Conservation (phyloP, 805 yeast species). For the Candida dajiaensis region DNA sequence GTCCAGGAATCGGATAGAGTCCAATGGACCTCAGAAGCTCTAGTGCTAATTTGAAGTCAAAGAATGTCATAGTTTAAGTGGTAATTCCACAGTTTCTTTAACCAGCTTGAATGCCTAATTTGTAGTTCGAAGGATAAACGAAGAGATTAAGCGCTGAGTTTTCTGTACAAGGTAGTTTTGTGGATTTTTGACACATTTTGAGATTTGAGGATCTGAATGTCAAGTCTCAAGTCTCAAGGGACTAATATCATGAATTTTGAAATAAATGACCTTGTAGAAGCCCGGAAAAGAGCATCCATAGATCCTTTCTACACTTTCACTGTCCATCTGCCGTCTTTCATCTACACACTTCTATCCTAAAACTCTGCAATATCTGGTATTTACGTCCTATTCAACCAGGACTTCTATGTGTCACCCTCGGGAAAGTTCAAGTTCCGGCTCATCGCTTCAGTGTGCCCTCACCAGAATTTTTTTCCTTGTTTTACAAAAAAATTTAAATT, state of each 20-base stretch:
- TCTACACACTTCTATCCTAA: too few relatives aligned
- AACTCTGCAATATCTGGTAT: too few relatives aligned
- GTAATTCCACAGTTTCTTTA: background rate
- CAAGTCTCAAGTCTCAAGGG: too few relatives aligned
- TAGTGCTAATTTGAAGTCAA: constrained; percentile 1
- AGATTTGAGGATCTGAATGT: too few relatives aligned
- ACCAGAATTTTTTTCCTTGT: background rate
- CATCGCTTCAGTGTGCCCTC: background rate
- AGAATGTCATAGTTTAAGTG: background rate
- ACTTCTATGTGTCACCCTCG: background rate
- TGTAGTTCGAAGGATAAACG: too few relatives aligned
- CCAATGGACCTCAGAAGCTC: constrained; percentile 19
- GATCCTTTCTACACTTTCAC: too few relatives aligned
- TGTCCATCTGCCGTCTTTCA: too few relatives aligned
- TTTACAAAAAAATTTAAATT: background rate
- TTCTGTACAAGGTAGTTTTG: too few relatives aligned
- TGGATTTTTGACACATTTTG: background rate
- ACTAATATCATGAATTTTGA: too few relatives aligned
- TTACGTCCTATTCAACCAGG: background rate
- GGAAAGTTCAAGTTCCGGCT: background rate
- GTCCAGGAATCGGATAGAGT: constrained; percentile 16
- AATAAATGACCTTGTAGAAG: too few relatives aligned
- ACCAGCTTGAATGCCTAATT: too few relatives aligned
- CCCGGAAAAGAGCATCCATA: too few relatives aligned
- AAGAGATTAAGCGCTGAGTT: background rate